These are phyloP conservation scores for Zygosaccharomyces sapae DNA, from an alignment of 1,139 yeast species.

Conservation along the genomic window DNA sequence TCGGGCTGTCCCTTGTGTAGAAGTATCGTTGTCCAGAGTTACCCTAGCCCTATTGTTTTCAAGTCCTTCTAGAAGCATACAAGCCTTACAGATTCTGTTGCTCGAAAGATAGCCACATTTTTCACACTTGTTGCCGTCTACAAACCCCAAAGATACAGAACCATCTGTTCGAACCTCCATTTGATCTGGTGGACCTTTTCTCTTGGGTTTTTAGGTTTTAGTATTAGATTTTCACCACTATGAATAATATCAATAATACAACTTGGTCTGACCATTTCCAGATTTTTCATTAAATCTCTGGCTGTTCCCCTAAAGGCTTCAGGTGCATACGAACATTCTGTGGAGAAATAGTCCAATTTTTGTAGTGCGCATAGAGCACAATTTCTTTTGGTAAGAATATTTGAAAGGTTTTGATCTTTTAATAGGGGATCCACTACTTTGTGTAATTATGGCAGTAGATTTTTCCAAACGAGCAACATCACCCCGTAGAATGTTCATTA, in stretches of 20 bases:
- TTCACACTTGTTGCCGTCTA: slow-evolving; percentile 72
- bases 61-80: slow-evolving; percentile 79
- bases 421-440: slow-evolving; percentile 70
- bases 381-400: slow-evolving; percentile 95
- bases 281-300: slow-evolving; percentile 79
- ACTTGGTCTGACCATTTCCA: slow-evolving; percentile 87
- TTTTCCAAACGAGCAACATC: slow-evolving; percentile 88
- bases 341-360: slow-evolving; percentile 91
- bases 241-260: slow-evolving; percentile 91
- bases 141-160: slow-evolving; percentile 46
- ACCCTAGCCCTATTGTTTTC: slow-evolving; percentile 69
- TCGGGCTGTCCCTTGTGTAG: slow-evolving; percentile 65
- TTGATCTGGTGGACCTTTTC: slow-evolving; percentile 35
- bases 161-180: slow-evolving; percentile 59
- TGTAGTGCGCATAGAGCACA: slow-evolving; percentile 93
- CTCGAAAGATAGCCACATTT: slow-evolving; percentile 90
- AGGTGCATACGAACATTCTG: slow-evolving; percentile 97
- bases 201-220: slow-evolving; percentile 50
- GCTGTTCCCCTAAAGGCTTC: slow-evolving; percentile 99
- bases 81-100: slow-evolving; percentile 87
- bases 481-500: slow-evolving; percentile 93
- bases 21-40: slow-evolving; percentile 46
- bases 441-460: slow-evolving; percentile 85
- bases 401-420: slow-evolving; percentile 94
- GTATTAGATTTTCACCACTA: slow-evolving; percentile 82